These are phyloP conservation scores for Penicillium sp. DNA, from an alignment of 2,329 filamentous ascomycete species.

Conservation along the genomic window DNA sequence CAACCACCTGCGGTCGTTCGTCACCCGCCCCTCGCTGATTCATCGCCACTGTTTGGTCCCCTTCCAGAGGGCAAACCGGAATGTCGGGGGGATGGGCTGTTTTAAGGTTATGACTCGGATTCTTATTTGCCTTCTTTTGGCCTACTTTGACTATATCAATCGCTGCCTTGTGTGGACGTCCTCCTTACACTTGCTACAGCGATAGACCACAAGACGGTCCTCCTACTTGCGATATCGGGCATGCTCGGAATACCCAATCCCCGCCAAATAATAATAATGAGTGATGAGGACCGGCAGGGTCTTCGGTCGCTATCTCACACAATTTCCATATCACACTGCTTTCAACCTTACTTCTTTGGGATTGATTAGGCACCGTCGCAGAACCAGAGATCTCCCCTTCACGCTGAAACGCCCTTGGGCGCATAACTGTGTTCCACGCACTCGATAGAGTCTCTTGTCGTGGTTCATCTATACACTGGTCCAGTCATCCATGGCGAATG, in stretches of 20 bases:
- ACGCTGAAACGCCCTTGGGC: constrained; percentile 30
- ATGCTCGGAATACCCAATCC: background rate
- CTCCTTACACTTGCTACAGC: background rate
- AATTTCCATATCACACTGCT: constrained; percentile 1
- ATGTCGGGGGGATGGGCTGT: background rate
- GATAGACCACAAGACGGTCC: background rate
- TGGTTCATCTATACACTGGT: constrained; percentile 30
- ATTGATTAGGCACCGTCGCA: background rate
- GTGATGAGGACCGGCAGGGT: background rate
- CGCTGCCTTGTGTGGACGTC: too few species aligned
- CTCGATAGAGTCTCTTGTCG: constrained; percentile 38
- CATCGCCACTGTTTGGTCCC: constrained; percentile 12
- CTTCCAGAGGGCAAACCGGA: background rate
- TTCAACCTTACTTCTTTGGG: background rate
- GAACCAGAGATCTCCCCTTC: constrained; percentile 40
- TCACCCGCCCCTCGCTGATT: constrained; percentile 24
- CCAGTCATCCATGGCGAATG: background rate
- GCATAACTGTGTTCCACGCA: background rate
- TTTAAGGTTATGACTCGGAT: background rate
- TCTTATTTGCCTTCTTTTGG: background rate
- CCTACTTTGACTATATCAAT: background rate
- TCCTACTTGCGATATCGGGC: constrained; percentile 1
- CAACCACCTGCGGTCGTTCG: constrained; percentile 6
- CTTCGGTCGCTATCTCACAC: background rate
- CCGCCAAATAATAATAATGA: background rate